Base-by-base conservation (phyloP, 2,329 filamentous ascomycete genomes). In the Penicillium sp. region DNA sequence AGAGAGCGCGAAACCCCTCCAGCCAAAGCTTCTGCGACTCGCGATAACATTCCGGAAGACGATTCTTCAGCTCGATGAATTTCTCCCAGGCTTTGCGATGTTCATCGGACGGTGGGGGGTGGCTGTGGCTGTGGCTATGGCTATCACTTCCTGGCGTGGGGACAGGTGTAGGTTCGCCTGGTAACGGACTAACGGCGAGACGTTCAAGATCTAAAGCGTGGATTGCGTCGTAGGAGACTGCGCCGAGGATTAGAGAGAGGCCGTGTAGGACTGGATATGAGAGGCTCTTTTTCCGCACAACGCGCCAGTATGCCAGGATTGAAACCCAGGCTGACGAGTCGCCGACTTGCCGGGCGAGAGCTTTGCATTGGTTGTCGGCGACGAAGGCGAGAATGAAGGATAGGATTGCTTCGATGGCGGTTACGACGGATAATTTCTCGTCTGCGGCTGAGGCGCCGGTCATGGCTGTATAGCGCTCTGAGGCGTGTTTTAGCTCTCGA, bases 371-470 rank as follows among this genome's bases (percentile, higher is more conserved):
- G 42, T 78, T 74, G 44, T 77, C 74, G 14, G 72, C 71, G 40
- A 75, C 71, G 55, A 78, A 78, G 10, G 77, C 76, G 28, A 81
- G 69, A 48, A 79, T 76, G 56, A 79, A 81, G 54, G 75, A 77
- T 36, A 80, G 67, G 37, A 80, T 68, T 10, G 76, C 73, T 59
- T 81, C 78, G 28, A 79, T 70, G 14, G 70, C 74, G 43, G 73
- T 71, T 13, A 70, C 69, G 14, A 70, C 72, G 24, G 73, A 71
- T 28, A 74, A 62, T 52, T 75, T 77, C 46, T 71, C 70, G 45
- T 72, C 71, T 18, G 54, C 52, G 21, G 44, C 58, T 21, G 71
- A 66, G n/a, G 61, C 60, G 9, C 59, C 61, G 10, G 67, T 68
- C 59, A 67, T 72, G 19, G 65, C 54, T 29, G 68, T 68, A 49